These are phyloP conservation scores for Verticillium longisporum DNA, from an alignment of 2,329 filamentous ascomycete genomes.

Conservation along the genomic window DNA sequence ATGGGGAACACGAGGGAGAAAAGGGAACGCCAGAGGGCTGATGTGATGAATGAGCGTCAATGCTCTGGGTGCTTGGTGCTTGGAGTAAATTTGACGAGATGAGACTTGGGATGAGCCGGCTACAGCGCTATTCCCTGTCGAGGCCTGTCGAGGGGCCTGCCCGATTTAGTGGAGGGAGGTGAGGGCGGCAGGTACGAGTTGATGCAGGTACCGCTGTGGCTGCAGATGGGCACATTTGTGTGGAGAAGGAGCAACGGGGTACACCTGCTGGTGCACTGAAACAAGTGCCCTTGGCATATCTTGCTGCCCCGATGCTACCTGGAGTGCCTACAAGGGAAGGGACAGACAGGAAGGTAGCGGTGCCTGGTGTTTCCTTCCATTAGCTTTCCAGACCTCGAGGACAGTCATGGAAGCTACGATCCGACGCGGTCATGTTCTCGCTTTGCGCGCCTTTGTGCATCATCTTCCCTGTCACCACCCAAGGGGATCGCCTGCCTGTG, in stretches of 20 bases:
- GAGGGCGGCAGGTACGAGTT: background rate
- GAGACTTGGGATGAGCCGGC: slow-evolving; percentile 14
- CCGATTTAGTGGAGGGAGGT: background rate
- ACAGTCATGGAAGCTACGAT: background rate
- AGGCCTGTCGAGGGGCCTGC: background rate
- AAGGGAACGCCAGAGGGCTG: background rate
- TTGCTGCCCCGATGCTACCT: background rate
- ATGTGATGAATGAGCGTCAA: background rate
- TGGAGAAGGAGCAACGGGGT: background rate
- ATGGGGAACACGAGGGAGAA: background rate
- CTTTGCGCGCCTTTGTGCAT: background rate
- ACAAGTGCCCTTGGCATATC: background rate
- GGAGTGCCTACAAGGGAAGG: no score
- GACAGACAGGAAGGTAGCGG: no score
- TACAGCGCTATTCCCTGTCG: slow-evolving; percentile 4
- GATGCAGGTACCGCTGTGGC: background rate
- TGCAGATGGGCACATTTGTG: background rate
- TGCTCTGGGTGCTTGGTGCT: background rate
- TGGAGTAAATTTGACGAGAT: slow-evolving; percentile 15
- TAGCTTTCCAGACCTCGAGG: background rate
- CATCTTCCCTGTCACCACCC: background rate
- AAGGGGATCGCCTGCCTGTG: no score
- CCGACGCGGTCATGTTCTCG: background rate
- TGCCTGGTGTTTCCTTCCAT: background rate
- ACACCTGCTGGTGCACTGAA: background rate